Base-by-base conservation (phyloP, 768 basidiomycete genomes). In the Mycena galericulata region DNA sequence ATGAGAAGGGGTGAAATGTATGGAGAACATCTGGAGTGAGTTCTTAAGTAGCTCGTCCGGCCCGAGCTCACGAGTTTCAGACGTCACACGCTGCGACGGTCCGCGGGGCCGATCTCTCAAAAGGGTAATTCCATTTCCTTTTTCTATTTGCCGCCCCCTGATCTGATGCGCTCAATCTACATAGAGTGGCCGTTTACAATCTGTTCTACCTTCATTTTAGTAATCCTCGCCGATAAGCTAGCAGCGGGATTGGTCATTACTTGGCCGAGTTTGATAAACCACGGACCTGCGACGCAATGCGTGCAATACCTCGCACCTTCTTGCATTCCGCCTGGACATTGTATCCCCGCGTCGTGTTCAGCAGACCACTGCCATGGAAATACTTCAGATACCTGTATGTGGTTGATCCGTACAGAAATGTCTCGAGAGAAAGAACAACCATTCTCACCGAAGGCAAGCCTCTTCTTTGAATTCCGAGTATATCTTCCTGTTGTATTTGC, bases 401-500 rank as follows among this genome's bases (percentile, higher is more conserved):
- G 60, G 30, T 30, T 30, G 59, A 18, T 24, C 56, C 34, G 34
- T 29, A 27, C 18, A 24, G 47, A 29, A 6, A 66, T 7, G 22
- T 17, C 27, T 3, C 24, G 30, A 14, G 11, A 20, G 45, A 26
- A 46, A 46, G 45, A 34, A n/a, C 24, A 56, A 47, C 15, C 11
- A 43, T 1, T 73, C 76, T 59, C 61, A 90, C 90, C 89, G 86
- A 60, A 89, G 80, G 75, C 94, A 95, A 0, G 87, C 77, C 76
- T 95, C 94, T 76, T 94, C 91, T 72, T 88, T 89, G 77, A 93
- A 95, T 36, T 95, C 91, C 10, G 87, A 80, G 71, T 94, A 94
- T 29, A 95, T 79, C 75, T 90, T 93, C 68, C 90, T 86, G 77
- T 95, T 95, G 72, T 88, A 86, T 78, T 85, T 90, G 20, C 94